Percentiles rank a stretch among this genome's conserved stretches.
Conservation (phyloP, 805 yeast species). For the Cyberlindnera mississippiensis region DNA sequence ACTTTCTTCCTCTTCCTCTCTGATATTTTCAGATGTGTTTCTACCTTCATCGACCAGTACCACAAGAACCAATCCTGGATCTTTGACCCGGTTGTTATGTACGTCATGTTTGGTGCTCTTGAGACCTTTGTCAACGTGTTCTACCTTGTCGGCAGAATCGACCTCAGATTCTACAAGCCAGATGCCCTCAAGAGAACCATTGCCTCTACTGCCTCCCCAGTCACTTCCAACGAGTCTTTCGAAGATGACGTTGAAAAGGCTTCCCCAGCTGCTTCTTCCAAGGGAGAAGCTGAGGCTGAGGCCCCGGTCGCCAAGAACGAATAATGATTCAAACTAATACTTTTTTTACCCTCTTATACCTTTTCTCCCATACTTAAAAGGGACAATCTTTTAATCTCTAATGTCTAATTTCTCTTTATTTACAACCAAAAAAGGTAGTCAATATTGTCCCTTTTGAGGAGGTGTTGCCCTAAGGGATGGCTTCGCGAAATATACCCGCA, state of each 20-base stretch:
- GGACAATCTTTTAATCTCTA: neutral
- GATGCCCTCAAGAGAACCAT: constrained; percentile 36
- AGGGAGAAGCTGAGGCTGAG: neutral
- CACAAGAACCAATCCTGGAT: constrained; percentile 39
- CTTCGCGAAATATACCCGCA: no score
- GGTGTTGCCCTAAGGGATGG: neutral
- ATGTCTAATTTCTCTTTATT: no score
- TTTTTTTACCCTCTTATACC: neutral
- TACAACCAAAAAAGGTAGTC: no score
- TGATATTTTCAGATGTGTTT: constrained; percentile 47
- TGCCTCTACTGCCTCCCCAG: neutral
- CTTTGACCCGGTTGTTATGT: constrained; percentile 57
- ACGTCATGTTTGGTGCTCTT: constrained; percentile 63
- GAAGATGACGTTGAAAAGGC: constrained; percentile 4
- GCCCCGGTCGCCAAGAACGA: neutral
- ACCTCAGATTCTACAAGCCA: constrained; percentile 76
- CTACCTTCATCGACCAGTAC: constrained; percentile 35
- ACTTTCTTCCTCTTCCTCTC: constrained; percentile 48
- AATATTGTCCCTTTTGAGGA: no score
- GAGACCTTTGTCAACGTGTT: constrained; percentile 55
- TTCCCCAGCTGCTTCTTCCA: constrained; percentile 1
- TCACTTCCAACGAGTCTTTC: neutral
- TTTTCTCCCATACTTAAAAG: neutral
- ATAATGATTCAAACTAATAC: neutral
- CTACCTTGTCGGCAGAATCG: constrained; percentile 63